Conservation (phyloP, 208 protist genomes). For the Trypanosoma boissoni region DNA sequence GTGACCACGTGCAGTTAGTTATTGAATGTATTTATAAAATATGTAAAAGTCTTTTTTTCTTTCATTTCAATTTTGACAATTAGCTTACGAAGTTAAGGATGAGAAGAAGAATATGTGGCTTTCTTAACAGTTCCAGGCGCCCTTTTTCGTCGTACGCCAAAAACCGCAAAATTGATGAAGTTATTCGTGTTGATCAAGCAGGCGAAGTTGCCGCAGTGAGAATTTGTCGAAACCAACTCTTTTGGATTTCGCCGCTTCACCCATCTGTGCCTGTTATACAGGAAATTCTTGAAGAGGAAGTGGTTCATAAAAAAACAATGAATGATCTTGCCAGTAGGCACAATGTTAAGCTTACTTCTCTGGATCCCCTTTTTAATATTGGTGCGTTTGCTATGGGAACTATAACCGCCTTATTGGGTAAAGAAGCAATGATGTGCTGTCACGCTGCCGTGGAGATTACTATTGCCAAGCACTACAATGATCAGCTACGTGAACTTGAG, state of each 20-base stretch:
- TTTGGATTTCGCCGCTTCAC: constrained; percentile 76
- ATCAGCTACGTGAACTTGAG: constrained; percentile 82
- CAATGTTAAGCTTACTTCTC: constrained; percentile 46
- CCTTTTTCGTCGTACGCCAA: constrained; percentile 48
- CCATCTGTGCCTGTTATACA: constrained; percentile 60
- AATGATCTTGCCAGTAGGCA: constrained; percentile 66
- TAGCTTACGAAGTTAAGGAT: constrained; percentile 1
- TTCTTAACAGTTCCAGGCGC: constrained; percentile 12
- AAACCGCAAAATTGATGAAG: constrained; percentile 75
- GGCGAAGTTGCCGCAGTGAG: constrained; percentile 79
- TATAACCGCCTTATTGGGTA: constrained; percentile 67
- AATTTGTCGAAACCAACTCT: constrained; percentile 70
- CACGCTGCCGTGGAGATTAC: constrained; percentile 84
- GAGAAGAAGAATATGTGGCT: neutral
- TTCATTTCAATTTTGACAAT: constrained; percentile 19
- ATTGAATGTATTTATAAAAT: no score
- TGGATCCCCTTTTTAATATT: constrained; percentile 75
- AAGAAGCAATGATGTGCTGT: constrained; percentile 88
- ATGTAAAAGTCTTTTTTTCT: constrained; percentile 10
- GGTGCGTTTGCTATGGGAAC: constrained; percentile 73
- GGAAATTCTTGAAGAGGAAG: constrained; percentile 78
- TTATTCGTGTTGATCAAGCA: constrained; percentile 78
- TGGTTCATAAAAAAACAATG: constrained; percentile 75
- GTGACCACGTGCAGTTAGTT: no score
- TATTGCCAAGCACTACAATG: constrained; percentile 87